These are phyloP conservation scores for Ceratobasidium papillatum DNA, from an alignment of 1,284 basidiomycete genomes.

Conservation along the genomic window DNA sequence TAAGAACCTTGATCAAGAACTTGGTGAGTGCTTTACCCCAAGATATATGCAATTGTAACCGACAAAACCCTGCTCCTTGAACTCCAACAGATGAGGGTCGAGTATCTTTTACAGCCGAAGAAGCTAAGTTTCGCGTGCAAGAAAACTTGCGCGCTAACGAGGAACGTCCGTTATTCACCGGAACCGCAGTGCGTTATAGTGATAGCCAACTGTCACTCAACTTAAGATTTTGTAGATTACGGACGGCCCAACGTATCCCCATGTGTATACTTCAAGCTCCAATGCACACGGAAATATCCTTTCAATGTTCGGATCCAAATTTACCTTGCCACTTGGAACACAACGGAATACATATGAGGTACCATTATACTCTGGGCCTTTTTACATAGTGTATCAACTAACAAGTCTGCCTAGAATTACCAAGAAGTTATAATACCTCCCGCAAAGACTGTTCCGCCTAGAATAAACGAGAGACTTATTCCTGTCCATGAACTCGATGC, in stretches of 20 bases:
- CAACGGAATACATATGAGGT: conserved; percentile 74
- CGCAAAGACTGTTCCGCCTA: conserved; percentile 79
- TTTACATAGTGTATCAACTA: conserved; percentile 54
- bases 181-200: conserved; percentile 60
- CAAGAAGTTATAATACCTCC: conserved; percentile 91
- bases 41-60: not conserved
- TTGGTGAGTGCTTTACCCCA: conserved; percentile 22
- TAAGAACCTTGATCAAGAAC: conserved; percentile 43
- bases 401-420: conserved; percentile 55
- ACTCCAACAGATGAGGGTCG: conserved; percentile 46
- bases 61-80: not conserved
- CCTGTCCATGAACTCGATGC: conserved; percentile 78
- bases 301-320: conserved; percentile 76
- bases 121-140: conserved; percentile 72
- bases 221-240: conserved; percentile 57
- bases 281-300: conserved; percentile 72
- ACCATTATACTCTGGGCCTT: conserved; percentile 26
- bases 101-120: conserved; percentile 58
- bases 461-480: conserved; percentile 76
- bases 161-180: conserved; percentile 72
- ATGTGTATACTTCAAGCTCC: conserved; percentile 84
- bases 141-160: conserved; percentile 70
- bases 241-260: conserved; percentile 76
- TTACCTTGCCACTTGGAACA: conserved; percentile 87
- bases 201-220: conserved; percentile 43